Base-by-base conservation (phyloP, 805 yeast genomes). In the Teunomyces panamensis region DNA sequence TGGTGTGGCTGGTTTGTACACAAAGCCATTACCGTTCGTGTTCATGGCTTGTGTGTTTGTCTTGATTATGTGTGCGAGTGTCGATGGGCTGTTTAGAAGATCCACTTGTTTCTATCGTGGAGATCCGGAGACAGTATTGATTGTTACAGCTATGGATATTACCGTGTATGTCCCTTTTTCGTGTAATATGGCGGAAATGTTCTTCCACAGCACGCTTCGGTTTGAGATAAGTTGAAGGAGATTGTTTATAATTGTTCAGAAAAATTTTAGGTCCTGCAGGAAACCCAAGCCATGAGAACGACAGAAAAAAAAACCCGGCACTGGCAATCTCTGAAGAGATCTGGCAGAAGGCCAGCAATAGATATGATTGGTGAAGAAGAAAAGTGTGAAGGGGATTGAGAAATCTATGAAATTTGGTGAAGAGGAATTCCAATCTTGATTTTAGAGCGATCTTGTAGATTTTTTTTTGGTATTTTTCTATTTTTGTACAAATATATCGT, bases 1-100 rank as follows among this genome's bases (percentile, higher is more conserved):
- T n/a, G 41, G 37, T 26, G 41, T 43, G 28, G 41, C 39, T 28
- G 41, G 7, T 30, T 37, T 43, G 42, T 35, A 30, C 24, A 36
- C 32, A 44, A 29, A 37, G 30, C 41, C 41, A 26, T 37, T 37
- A 24, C 41, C 10, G 27, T 37, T 37, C 8, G 29, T 32, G 30
- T 34, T 43, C 45, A 43, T 43, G 27, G 30, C 34, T 36, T 20
- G 24, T 29, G 30, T 24, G 34, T 5, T 13, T 27, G 5, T 11
- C n/a, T 39, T 41, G 16, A 20, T n/a, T 27, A 30, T 11, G 16
- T 4, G 24, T 20, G 24, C 6, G 24, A 20, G 24, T 17, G 11
- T 9, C 29, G 30, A 20, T 28, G 17, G 11, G 32, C 30, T 30
- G 17, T 14, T 13, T 13, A 32, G 13, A 13, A 13, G 14, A 9